Base-by-base conservation (phyloP, 768 basidiomycete species). In the Thelephora ganbajun region DNA sequence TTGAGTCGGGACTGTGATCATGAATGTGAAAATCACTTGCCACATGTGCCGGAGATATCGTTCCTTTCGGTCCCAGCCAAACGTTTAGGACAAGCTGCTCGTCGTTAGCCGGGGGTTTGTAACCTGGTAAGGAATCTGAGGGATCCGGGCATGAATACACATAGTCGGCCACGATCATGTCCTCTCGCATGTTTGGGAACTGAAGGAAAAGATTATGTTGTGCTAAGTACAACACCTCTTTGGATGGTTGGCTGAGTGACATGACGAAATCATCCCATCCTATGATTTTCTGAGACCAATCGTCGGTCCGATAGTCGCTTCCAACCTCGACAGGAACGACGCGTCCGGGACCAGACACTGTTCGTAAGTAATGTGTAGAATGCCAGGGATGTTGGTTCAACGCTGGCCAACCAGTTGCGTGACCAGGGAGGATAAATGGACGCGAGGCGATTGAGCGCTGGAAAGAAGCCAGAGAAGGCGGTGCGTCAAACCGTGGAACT, bases 321-420 rank as follows among this genome's bases (percentile, higher is more conserved):
- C 94, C 94, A 14, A 96, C 65, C 63, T 98, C 94, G 6, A 98
- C 80, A 5, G 94, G 96, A 1, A 98, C 83, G 4, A 88, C 65
- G 18, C 96, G 73, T 1, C 85, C 92, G 37, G 75, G 76, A 12
- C 96, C 96, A 2, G 83, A 76, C 0, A 79, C 66, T 3, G 69
- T 66, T 12, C 71, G 70, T 1, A 99, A 72, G 59, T 99, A 97
- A 2, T 66, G 60, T 5, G 69, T 63, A 14, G 77, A 82, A 11
- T 61, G 53, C 94, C 94, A 98, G 3, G 77, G 71, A 47, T 74
- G 77, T 33, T 73, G 66, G 9, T 65, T 69, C 51, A 88, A 53
- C 1, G 94, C 94, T 5, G 89, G 84, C 92, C 92, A 98, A 44
- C 77, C 65, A 19, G 47, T 49, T 7, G 79, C 75, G 63, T 73